Evolutionary conservation across 108 stramenopile species (phyloP), one percentile per base, ranked within the genome.

Genomic region (Tribonema minus): DNA sequence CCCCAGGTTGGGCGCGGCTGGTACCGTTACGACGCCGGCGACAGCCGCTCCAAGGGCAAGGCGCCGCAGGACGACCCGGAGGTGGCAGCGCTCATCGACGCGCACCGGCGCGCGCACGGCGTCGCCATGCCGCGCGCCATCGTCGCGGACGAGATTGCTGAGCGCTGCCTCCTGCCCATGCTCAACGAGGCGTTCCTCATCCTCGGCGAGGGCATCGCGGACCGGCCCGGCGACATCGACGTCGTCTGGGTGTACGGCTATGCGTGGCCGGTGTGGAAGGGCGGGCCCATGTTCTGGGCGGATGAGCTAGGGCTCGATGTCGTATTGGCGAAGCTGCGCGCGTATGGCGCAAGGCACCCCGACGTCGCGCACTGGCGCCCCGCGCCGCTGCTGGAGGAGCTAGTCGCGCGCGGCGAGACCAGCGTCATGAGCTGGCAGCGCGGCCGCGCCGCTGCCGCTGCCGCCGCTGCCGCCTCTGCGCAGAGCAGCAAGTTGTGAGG

Each of bases 171-270:
- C 54, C 94, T 89, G 66, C 91, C 95, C 40, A 88, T 96, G 35
- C 92, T 96, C 38, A 98, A 98, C 73, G 95, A 96, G 80, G 97
- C 94, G 5, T 98, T 98, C 83, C 92, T 92, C 12, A 61, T 93
- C 58, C 85, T 98, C 62, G 97, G 96, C 76, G 97, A 96, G 75
- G 92, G 91, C 26, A 93, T 96, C 74, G 93, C 95, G 23, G 72
- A 67, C 38, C 83, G 88, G 59, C 95, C 95, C 0, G 87, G 91
- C 35, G 94, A 96, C 70, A 93, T 98, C 81, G 97, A 98, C 79
- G 92, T 96, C 1, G 89, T 95, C 29, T 95, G 93, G 74, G 76
- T 94, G 41, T 91, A 96, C 84, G 97, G 97, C 31, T 98, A 96
- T 81, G 93, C 94, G 26, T 96, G 91, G 88, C 97, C 97, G n/a